These are phyloP conservation scores for Trametes polyzona DNA, from an alignment of 1,284 basidiomycete species.

Conservation along the genomic window DNA sequence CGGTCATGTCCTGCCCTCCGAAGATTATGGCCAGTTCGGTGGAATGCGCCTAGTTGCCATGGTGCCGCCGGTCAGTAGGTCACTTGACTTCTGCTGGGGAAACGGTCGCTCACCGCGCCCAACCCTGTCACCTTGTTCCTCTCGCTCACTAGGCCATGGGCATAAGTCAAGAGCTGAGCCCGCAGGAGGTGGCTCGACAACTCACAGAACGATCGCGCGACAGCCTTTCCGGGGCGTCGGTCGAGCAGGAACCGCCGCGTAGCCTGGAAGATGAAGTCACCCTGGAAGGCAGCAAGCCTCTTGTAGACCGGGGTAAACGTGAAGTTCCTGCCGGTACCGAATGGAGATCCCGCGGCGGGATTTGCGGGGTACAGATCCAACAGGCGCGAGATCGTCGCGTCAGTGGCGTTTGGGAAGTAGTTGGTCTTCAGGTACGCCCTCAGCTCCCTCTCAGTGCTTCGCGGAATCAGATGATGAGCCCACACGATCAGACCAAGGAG, in stretches of 20 bases:
- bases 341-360: constrained; percentile 51
- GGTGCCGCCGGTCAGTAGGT: background rate
- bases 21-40: constrained; percentile 16
- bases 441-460: constrained; percentile 5
- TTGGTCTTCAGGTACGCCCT: background rate
- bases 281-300: constrained; percentile 52
- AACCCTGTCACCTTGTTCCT: background rate
- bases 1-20: constrained; percentile 13
- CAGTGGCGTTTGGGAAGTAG: background rate
- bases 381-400: background rate
- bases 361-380: constrained; percentile 28
- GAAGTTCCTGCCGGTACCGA: constrained; percentile 47
- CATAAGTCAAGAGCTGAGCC: constrained; percentile 43
- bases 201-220: constrained; percentile 51
- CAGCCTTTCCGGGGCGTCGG: constrained; percentile 43
- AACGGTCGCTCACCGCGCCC: background rate
- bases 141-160: background rate
- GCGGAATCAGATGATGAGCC: background rate
- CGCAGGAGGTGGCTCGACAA: constrained; percentile 31
- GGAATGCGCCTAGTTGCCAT: constrained; percentile 6
- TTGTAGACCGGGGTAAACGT: constrained; percentile 54
- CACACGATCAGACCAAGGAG: background rate
- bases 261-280: constrained; percentile 54
- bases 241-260: constrained; percentile 38
- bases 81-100: constrained; percentile 9